These are phyloP conservation scores for Alternaria alternata DNA, from an alignment of 2,329 filamentous ascomycete species.

Conservation along the genomic window DNA sequence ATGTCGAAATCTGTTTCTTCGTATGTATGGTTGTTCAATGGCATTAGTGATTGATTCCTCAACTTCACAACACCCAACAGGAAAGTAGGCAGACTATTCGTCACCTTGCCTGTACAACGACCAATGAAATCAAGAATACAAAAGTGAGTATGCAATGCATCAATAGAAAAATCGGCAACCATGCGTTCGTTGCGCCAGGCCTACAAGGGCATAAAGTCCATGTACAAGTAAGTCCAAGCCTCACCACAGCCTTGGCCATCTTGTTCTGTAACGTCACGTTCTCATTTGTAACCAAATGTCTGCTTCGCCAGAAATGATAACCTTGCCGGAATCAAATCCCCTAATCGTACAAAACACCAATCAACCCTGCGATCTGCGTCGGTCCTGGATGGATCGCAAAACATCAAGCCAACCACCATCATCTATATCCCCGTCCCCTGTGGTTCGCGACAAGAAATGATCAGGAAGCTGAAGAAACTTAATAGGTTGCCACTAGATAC, in stretches of 20 bases:
- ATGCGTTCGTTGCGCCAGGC: slow-evolving; percentile 12
- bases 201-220: slow-evolving; percentile 16
- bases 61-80: neutral
- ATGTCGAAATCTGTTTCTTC: neutral
- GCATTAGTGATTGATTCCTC: neutral
- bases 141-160: slow-evolving; percentile 14
- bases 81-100: neutral
- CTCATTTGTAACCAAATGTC: neutral
- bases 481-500: slow-evolving; percentile 44
- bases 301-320: neutral
- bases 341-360: slow-evolving; percentile 29
- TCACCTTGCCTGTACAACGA: neutral
- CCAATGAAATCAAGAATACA: neutral
- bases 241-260: slow-evolving; percentile 5
- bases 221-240: slow-evolving; percentile 14
- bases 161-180: slow-evolving; percentile 1
- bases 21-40: too few relatives aligned
- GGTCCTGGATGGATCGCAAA: slow-evolving; percentile 36
- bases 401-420: slow-evolving; percentile 45
- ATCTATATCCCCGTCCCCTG: slow-evolving; percentile 39
- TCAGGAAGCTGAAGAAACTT: slow-evolving; percentile 40
- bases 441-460: slow-evolving; percentile 27
- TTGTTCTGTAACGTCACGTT: slow-evolving; percentile 6
- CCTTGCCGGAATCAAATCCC: slow-evolving; percentile 13
- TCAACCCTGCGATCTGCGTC: slow-evolving; percentile 29